Percentiles rank a stretch among this genome's conserved stretches.
Evolutionary conservation across 768 basidiomycete genomes (phyloP).

Genomic region (Gymnopilus dilepis): DNA sequence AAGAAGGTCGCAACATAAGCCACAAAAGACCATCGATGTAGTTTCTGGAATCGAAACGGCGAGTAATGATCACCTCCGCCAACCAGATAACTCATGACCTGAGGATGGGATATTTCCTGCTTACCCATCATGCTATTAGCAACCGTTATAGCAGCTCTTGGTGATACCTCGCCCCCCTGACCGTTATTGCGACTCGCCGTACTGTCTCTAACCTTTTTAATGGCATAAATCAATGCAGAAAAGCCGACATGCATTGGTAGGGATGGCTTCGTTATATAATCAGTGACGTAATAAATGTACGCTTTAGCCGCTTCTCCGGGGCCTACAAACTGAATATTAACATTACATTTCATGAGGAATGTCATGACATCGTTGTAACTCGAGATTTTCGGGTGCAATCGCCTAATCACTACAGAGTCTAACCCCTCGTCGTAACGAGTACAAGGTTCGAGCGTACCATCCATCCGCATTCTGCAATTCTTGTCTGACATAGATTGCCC

Average conservation of each 20-base stretch:
- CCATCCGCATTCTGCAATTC: constrained; percentile 18
- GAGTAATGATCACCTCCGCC: background rate
- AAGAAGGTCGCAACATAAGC: background rate
- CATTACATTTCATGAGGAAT: constrained; percentile 7
- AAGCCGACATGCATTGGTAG: constrained; percentile 6
- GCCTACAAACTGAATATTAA: background rate
- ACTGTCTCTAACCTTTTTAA: background rate
- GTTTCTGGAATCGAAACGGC: background rate
- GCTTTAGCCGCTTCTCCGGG: background rate
- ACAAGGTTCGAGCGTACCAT: background rate
- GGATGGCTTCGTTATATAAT: constrained; percentile 3
- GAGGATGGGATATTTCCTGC: constrained; percentile 30
- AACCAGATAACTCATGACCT: constrained; percentile 29
- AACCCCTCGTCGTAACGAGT: background rate
- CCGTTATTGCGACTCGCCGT: background rate
- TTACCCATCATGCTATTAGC: background rate
- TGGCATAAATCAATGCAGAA: background rate
- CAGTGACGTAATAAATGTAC: background rate
- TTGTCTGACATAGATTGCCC: constrained; percentile 7
- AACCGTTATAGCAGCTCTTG: background rate
- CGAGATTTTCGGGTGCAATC: background rate
- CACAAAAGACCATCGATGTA: background rate
- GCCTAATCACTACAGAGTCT: background rate
- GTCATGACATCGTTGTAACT: background rate
- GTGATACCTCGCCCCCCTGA: too few relatives aligned